These are phyloP conservation scores for Pyrus betulifolia DNA, from an alignment of 306 rosid genomes.

Conservation along the genomic window DNA sequence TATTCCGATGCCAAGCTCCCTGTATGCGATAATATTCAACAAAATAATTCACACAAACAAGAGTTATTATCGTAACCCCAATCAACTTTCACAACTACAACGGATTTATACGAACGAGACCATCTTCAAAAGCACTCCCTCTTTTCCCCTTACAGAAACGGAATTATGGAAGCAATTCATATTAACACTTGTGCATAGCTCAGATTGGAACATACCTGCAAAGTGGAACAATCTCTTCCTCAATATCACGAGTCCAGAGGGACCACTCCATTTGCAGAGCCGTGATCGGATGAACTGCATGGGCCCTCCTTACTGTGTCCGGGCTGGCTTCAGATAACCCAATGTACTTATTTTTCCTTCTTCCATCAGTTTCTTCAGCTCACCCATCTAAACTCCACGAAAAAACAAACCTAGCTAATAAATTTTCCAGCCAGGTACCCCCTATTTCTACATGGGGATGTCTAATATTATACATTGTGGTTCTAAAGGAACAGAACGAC, in stretches of 20 bases:
- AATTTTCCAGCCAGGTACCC: background rate
- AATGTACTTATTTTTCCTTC: slow-evolving; percentile 68
- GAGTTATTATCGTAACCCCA: too few species aligned
- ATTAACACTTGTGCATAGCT: too few species aligned
- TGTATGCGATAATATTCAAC: background rate
- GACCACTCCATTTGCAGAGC: slow-evolving; percentile 79
- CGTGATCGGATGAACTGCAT: slow-evolving; percentile 71
- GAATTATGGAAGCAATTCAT: too few species aligned
- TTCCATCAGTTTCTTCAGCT: slow-evolving; percentile 68
- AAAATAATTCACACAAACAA: background rate
- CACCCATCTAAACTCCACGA: slow-evolving; percentile 39
- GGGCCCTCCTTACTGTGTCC: slow-evolving; percentile 70
- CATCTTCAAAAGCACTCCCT: too few species aligned
- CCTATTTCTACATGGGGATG: too few species aligned
- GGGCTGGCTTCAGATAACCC: slow-evolving; percentile 77
- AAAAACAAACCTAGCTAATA: background rate
- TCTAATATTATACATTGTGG: background rate
- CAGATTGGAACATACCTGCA: slow-evolving; percentile 34
- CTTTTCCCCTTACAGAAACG: too few species aligned
- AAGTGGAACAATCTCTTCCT: slow-evolving; percentile 56
- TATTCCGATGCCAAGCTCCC: slow-evolving; percentile 65
- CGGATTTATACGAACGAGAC: background rate
- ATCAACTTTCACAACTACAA: too few species aligned
- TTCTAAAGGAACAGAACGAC: background rate
- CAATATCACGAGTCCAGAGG: slow-evolving; percentile 70